Evolutionary conservation across 306 rosid species (phyloP).

Genomic region (Carpinus viminea): DNA sequence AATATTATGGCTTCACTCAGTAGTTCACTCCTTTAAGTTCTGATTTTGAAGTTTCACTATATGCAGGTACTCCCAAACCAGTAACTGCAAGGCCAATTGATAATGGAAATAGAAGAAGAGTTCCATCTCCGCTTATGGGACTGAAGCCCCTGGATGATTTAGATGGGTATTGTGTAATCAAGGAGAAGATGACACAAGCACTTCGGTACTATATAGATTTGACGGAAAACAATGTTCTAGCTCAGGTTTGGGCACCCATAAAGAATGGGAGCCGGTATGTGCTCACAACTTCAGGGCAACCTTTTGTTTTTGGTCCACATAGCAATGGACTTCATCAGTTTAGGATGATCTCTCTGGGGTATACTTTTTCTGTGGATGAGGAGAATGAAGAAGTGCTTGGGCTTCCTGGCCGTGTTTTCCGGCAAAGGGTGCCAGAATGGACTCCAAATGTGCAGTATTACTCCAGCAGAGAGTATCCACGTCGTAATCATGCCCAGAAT

Average conservation of each 20-base stretch:
- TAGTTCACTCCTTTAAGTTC: slow-evolving; percentile 24
- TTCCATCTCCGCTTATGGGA: slow-evolving; percentile 41
- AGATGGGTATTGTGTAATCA: slow-evolving; percentile 54
- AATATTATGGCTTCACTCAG: not conserved
- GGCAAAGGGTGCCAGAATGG: slow-evolving; percentile 82
- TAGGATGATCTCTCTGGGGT: slow-evolving; percentile 62
- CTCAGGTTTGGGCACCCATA: slow-evolving; percentile 92
- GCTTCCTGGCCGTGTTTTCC: slow-evolving; percentile 90
- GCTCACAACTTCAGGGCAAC: slow-evolving; percentile 87
- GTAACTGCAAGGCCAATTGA: slow-evolving; percentile 39
- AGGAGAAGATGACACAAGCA: slow-evolving; percentile 88
- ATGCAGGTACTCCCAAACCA: slow-evolving; percentile 53
- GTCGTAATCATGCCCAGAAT: slow-evolving; percentile 68
- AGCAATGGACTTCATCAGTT: slow-evolving; percentile 76
- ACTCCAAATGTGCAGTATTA: slow-evolving; percentile 90
- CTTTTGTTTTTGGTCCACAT: slow-evolving; percentile 72
- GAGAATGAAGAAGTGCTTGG: slow-evolving; percentile 60
- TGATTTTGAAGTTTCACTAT: slow-evolving; percentile 33
- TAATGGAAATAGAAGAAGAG: slow-evolving; percentile 35
- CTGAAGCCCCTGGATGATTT: slow-evolving; percentile 43
- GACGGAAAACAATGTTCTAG: slow-evolving; percentile 69
- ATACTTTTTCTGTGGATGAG: slow-evolving; percentile 65
- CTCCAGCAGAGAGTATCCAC: slow-evolving; percentile 69
- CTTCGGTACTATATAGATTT: slow-evolving; percentile 69
- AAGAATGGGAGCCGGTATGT: slow-evolving; percentile 49